These are phyloP conservation scores for Rosa rugosa DNA, from an alignment of 306 rosid genomes.

Conservation along the genomic window DNA sequence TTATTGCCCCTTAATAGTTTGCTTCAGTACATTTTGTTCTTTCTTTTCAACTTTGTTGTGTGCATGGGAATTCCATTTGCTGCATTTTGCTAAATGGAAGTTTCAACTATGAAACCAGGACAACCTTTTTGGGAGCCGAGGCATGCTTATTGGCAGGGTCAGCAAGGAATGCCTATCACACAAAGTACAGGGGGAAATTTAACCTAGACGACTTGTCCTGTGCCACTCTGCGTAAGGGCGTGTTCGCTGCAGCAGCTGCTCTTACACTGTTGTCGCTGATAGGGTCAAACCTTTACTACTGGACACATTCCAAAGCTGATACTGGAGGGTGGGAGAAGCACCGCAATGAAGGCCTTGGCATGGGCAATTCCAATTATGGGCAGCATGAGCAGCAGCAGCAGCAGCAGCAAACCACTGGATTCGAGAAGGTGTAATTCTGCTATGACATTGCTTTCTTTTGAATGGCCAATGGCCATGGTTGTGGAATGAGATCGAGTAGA, in stretches of 20 bases:
- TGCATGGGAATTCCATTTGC: background rate
- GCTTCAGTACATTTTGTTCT: background rate
- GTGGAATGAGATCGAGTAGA: conserved; percentile 14
- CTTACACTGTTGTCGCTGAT: conserved; percentile 71
- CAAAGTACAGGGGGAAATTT: conserved; percentile 58
- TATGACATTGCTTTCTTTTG: background rate
- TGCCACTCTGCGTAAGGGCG: conserved; percentile 92
- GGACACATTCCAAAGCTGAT: conserved; percentile 80
- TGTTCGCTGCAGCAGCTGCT: conserved; percentile 92
- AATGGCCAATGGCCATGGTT: conserved; percentile 3
- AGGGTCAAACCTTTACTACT: conserved; percentile 68
- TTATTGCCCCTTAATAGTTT: too few species aligned
- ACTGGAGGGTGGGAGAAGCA: conserved; percentile 98
- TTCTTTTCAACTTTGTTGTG: background rate
- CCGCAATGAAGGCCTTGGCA: conserved; percentile 64
- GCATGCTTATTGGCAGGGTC: conserved; percentile 93
- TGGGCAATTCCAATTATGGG: conserved; percentile 45
- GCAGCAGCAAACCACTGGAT: conserved; percentile 31
- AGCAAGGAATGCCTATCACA: conserved; percentile 93
- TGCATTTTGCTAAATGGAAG: conserved; percentile 14
- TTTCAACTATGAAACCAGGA: conserved; percentile 44
- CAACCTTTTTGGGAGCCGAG: conserved; percentile 84
- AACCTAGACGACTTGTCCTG: conserved; percentile 46
- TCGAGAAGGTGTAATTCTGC: conserved; percentile 45
- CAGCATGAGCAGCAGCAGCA: conserved; percentile 43